A percentile compares a stretch with the other conserved stretches of the same genome.
Evolutionary conservation across 345 rosid species (phyloP).

Genomic region (Microcos paniculata): DNA sequence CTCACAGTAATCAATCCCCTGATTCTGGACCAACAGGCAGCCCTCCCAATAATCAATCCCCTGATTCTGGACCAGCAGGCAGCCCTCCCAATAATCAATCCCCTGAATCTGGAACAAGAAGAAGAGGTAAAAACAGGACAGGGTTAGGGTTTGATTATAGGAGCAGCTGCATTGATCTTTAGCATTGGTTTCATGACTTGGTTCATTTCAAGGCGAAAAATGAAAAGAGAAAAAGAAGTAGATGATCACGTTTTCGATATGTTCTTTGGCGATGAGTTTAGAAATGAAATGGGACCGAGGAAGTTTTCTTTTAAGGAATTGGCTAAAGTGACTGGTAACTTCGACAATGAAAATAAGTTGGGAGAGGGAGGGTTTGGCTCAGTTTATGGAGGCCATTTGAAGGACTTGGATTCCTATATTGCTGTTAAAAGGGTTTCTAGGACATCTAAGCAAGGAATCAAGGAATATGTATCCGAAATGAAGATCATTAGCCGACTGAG

Average conservation of each 20-base stretch:
- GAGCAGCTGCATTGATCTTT: neutral
- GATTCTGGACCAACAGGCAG: too few species aligned
- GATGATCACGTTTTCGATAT: neutral
- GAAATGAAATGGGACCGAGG: slow-evolving; percentile 5
- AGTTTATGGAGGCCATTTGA: slow-evolving; percentile 21
- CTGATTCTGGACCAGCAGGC: too few species aligned
- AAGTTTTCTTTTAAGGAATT: neutral
- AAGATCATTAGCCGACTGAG: slow-evolving; percentile 27
- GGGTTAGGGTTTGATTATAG: neutral
- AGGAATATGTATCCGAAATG: slow-evolving; percentile 18
- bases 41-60: too few species aligned
- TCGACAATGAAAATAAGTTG: slow-evolving; percentile 7
- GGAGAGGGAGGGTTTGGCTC: slow-evolving; percentile 29
- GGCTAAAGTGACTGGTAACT: neutral
- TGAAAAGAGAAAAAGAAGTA: neutral
- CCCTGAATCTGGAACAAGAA: neutral
- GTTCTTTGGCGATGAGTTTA: neutral
- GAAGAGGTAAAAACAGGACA: neutral
- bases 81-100: neutral
- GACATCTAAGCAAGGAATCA: slow-evolving; percentile 16
- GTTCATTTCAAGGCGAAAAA: neutral
- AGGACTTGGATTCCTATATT: neutral
- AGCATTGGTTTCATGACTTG: neutral
- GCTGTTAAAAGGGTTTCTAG: slow-evolving; percentile 25
- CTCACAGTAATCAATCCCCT: neutral